Base-by-base conservation (phyloP, 306 rosid species). In the Inga leiocalycina region DNA sequence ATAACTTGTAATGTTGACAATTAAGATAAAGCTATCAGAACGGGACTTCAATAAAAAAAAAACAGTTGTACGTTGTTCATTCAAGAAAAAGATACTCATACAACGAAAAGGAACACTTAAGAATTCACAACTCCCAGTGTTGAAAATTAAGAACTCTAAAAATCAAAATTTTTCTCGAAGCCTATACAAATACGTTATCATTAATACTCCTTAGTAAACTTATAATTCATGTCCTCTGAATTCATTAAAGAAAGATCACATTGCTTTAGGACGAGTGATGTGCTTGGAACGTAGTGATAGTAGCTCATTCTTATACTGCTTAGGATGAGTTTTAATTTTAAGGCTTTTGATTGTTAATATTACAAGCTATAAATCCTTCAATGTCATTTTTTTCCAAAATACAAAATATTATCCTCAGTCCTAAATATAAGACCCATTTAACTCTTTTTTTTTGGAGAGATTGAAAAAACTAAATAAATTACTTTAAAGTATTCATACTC, bases 11-110 rank as follows among this genome's bases (percentile, higher is more conserved):
- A 19, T 8, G 4, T 57, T 57, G 30, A 22, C 22, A 52, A 17
- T 52, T 56, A n/a, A 56, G 11, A 46, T 43, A 27, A 49, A 6
- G 41, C 4, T 16, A 71, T n/a, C 27, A 75, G 71, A 83, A 64
- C 10, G 74, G 20, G 41, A 69, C 87, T 88, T 87, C 83, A 8
- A 52, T 49, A 16, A 39, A 76, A 82, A 81, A 80, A 81, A 80
- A 37, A 75, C 83, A 88, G 81, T 59, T 59, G 66, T 8, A 9
- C 27, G 0, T 7, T n/a, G 34, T n/a, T 59, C 22, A 59, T 59
- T 59, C 2, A 22, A 59, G 32, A 22, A 20, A 22, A 54, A 54
- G 49, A 51, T 51, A 11, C 30, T 7, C 6, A 3, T 22, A 59
- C 34, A 22, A 24, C 16, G 17, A 24, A 59, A 59, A 59, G 11